phyloP scores from a whole-genome alignment of 1,139 yeast genomes.

The Yamadazyma taylorii region DNA sequence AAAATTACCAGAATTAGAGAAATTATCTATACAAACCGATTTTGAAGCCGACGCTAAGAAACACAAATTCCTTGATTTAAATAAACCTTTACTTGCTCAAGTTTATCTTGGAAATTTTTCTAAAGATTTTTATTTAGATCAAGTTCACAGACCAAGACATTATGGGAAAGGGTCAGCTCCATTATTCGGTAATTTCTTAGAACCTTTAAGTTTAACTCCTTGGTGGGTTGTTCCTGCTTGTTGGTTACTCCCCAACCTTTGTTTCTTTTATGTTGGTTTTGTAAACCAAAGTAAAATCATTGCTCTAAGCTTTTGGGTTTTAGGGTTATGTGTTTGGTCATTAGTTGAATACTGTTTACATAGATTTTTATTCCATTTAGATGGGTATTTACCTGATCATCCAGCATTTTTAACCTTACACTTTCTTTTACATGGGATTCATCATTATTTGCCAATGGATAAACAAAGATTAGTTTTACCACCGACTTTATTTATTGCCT shows the following conservation, averaged over 20 bases:
- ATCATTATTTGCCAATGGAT: conserved; percentile 98
- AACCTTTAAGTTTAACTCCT: conserved; percentile 48
- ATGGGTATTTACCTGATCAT: conserved; percentile 79
- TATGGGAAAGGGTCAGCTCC: conserved; percentile 84
- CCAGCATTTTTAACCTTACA: conserved; percentile 75
- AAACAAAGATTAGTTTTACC: conserved; percentile 91
- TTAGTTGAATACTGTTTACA: conserved; percentile 84
- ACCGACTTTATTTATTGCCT: conserved; percentile 68
- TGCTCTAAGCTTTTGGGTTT: conserved; percentile 44
- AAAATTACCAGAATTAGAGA: conserved; percentile 68
- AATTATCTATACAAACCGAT: conserved; percentile 77
- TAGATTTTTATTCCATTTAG: conserved; percentile 91
- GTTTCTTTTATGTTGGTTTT: conserved; percentile 43
- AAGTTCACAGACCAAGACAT: conserved; percentile 96
- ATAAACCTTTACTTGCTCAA: conserved; percentile 77
- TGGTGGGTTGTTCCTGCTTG: conserved; percentile 77
- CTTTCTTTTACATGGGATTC: conserved; percentile 91
- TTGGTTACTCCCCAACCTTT: conserved; percentile 83
- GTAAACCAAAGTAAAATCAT: conserved; percentile 33
- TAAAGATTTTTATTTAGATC: conserved; percentile 90
- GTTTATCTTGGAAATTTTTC: conserved; percentile 71
- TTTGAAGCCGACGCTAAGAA: conserved; percentile 64
- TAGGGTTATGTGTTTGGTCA: conserved; percentile 90
- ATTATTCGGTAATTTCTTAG: conserved; percentile 48
- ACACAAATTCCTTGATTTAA: conserved; percentile 84